Evolutionary conservation across 768 basidiomycete species (phyloP), one percentile per base, ranked within the genome.

Genomic region (Cantharellus anzutake): DNA sequence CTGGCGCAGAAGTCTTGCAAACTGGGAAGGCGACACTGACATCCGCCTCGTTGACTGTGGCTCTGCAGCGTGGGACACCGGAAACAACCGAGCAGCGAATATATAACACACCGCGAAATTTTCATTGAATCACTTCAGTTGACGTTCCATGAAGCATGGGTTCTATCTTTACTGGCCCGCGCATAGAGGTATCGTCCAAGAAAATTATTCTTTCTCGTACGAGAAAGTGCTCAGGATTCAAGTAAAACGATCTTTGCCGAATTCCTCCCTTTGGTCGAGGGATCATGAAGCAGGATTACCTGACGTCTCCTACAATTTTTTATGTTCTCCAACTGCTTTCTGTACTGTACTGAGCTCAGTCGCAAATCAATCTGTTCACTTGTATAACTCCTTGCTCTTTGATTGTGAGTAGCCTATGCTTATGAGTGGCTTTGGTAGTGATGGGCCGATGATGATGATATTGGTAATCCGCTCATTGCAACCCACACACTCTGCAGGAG

Each of bases 1-100:
- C 51, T 81, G 79, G 38, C 84, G 81, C 56, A 93, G 76, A 56
- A 92, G 81, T 29, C 80, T 74, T 37, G 83, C 77, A 67, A 92
- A 92, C 2, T 81, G 76, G 14, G 86, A 87, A 0, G 82, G 70
- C 3, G 82, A 72, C 4, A 64, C 50, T 71, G 57, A 41, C 42
- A 53, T 58, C 50, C 35, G 51, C n/a, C 7, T n/a, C 16, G 16
- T 3, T 29, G 40, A 44, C 40, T 35, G 55, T 2, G 34, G 39
- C 4, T 41, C 5, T 37, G 20, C 35, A n/a, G 5, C 4, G 29
- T 52, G 16, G 41, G 42, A 59, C 34, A 35, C n/a, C 59, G n/a
- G 57, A 34, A 20, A n/a, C 5, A 14, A 14, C 5, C 16, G 57
- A 29, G 38, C 16, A 37, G 56, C 20, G 34, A 38, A 41, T 29